These are phyloP conservation scores for Lentinula sp. DNA, from an alignment of 768 basidiomycete species.

Conservation along the genomic window DNA sequence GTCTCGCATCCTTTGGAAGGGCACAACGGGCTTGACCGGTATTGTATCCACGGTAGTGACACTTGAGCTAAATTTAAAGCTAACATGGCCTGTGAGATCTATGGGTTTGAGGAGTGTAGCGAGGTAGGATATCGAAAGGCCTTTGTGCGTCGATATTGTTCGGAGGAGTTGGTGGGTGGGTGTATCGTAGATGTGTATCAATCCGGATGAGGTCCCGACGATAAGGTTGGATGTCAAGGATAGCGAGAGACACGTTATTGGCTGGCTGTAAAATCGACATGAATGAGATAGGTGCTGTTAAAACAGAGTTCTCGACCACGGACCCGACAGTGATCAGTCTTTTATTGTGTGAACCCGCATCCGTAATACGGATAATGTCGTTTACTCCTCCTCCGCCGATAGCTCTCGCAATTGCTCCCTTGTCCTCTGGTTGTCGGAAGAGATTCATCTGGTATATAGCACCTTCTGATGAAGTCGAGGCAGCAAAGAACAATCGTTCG, in stretches of 20 bases:
- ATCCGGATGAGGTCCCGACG: constrained; percentile 70
- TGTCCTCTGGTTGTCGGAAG: constrained; percentile 56
- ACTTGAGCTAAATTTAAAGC: constrained; percentile 33
- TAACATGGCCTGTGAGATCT: constrained; percentile 81
- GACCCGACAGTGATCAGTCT: constrained; percentile 71
- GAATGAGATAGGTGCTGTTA: neutral
- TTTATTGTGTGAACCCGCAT: constrained; percentile 40
- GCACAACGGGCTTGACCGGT: constrained; percentile 57
- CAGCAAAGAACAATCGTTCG: constrained; percentile 87
- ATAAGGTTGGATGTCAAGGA: constrained; percentile 78
- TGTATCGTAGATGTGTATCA: constrained; percentile 79
- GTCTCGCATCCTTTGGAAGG: constrained; percentile 74
- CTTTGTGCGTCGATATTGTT: constrained; percentile 68
- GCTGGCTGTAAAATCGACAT: constrained; percentile 33
- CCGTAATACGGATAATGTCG: constrained; percentile 67
- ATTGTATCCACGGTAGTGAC: constrained; percentile 47
- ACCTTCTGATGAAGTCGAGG: constrained; percentile 53
- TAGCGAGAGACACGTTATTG: constrained; percentile 66
- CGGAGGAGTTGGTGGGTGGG: constrained; percentile 88
- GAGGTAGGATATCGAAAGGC: constrained; percentile 64
- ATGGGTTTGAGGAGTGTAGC: constrained; percentile 78
- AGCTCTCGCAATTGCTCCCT: constrained; percentile 53
- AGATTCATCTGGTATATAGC: constrained; percentile 77
- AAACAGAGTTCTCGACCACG: constrained; percentile 10
- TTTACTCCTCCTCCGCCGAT: constrained; percentile 67